phyloP scores from a whole-genome alignment of 176 grass and related monocot species.

The Oryza meridionalis region DNA sequence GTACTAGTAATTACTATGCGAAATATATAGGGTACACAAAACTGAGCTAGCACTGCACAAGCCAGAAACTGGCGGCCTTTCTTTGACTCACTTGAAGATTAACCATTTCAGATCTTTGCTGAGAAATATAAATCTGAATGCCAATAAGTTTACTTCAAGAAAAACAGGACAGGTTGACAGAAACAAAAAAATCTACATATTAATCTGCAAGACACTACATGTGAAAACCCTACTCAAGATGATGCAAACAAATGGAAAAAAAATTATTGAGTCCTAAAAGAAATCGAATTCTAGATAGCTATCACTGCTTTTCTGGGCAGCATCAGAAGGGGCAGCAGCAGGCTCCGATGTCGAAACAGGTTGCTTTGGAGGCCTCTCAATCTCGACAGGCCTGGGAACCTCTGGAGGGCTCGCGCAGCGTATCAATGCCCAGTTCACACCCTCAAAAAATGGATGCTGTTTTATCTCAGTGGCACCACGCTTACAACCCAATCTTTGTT shows the following conservation, averaged over 20 bases:
- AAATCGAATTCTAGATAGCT: slow-evolving; percentile 89
- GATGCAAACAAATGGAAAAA: slow-evolving; percentile 29
- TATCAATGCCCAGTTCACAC: slow-evolving; percentile 91
- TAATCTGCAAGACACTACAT: slow-evolving; percentile 28
- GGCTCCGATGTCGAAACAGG: slow-evolving; percentile 22
- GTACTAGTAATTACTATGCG: not conserved
- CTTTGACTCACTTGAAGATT: slow-evolving; percentile 9
- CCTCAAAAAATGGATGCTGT: slow-evolving; percentile 88
- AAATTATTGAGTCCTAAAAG: slow-evolving; percentile 58
- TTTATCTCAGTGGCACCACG: slow-evolving; percentile 92
- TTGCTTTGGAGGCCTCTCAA: slow-evolving; percentile 47
- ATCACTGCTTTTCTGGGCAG: slow-evolving; percentile 61
- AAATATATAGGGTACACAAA: slow-evolving; percentile 2
- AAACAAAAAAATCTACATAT: slow-evolving; percentile 36
- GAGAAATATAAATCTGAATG: slow-evolving; percentile 43
- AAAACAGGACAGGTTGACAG: slow-evolving; percentile 33
- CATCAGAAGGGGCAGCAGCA: slow-evolving; percentile 26
- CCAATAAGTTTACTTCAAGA: slow-evolving; percentile 18
- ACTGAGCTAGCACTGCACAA: slow-evolving; percentile 6
- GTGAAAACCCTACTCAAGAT: slow-evolving; percentile 8
- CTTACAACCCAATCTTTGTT: slow-evolving; percentile 70
- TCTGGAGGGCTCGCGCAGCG: slow-evolving; percentile 87
- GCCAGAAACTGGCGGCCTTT: not conserved
- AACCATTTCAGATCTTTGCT: slow-evolving; percentile 32
- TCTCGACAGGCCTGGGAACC: slow-evolving; percentile 64